Conservation (phyloP, 805 yeast genomes). For the Candida suzukii region DNA sequence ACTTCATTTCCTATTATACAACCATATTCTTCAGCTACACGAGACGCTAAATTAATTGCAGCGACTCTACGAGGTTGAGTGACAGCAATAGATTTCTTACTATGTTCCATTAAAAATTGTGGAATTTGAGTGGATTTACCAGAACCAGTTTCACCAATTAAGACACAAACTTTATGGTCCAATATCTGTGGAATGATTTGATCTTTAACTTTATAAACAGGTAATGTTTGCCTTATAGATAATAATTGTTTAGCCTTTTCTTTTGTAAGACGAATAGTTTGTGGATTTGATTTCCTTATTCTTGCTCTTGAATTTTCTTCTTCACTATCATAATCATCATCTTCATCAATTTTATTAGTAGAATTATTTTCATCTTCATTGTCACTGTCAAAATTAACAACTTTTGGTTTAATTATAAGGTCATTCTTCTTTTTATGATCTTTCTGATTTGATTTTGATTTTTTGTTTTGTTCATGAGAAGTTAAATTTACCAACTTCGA, state of each 20-base stretch:
- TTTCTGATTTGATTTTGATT: slow-evolving; percentile 18
- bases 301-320: slow-evolving; percentile 6
- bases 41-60: slow-evolving; percentile 85
- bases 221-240: slow-evolving; percentile 51
- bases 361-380: slow-evolving; percentile 26
- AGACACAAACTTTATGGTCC: slow-evolving; percentile 59
- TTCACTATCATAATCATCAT: slow-evolving; percentile 10
- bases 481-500: too few relatives aligned
- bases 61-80: slow-evolving; percentile 98
- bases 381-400: slow-evolving; percentile 30
- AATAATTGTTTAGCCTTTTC: slow-evolving; percentile 39
- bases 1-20: slow-evolving; percentile 70
- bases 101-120: slow-evolving; percentile 64
- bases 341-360: slow-evolving; percentile 9
- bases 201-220: slow-evolving; percentile 68
- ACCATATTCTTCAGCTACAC: slow-evolving; percentile 88
- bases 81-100: slow-evolving; percentile 63
- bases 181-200: slow-evolving; percentile 50
- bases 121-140: slow-evolving; percentile 97
- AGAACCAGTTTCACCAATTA: slow-evolving; percentile 96
- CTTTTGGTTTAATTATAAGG: slow-evolving; percentile 16
- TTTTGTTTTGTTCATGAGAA: background rate
- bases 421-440: slow-evolving; percentile 4
- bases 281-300: background rate
- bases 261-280: slow-evolving; percentile 16